These are phyloP conservation scores for Sclerotinia subarctica DNA, from an alignment of 2,329 filamentous ascomycete genomes.

Conservation along the genomic window DNA sequence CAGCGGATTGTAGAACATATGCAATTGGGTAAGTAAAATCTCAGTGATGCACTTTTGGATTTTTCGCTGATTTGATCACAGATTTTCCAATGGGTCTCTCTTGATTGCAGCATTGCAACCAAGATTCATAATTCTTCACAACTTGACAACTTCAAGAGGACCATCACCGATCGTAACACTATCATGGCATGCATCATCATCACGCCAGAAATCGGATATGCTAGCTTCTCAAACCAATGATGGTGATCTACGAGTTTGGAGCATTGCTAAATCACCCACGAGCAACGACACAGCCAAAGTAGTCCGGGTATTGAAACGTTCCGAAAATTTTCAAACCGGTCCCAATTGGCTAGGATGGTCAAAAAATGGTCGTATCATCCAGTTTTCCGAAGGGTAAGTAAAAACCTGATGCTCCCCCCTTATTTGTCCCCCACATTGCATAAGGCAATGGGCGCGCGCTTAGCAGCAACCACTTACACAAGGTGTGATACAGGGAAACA, in stretches of 20 bases:
- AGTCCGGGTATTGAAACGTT: constrained; percentile 79
- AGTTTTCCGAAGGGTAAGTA: constrained; percentile 84
- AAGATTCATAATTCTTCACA: constrained; percentile 90
- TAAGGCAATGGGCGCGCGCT: constrained; percentile 47
- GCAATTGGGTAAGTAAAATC: constrained; percentile 73
- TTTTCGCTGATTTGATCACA: constrained; percentile 41
- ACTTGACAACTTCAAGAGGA: constrained; percentile 75
- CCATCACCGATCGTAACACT: constrained; percentile 86
- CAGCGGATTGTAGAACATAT: constrained; percentile 87
- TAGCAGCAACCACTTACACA: constrained; percentile 42
- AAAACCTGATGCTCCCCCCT: constrained; percentile 14
- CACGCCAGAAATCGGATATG: constrained; percentile 97
- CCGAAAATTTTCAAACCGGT: constrained; percentile 68
- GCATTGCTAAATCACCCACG: constrained; percentile 77
- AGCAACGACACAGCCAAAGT: constrained; percentile 77
- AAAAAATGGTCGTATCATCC: constrained; percentile 93
- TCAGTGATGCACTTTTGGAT: neutral
- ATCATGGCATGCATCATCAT: constrained; percentile 94
- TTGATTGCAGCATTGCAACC: constrained; percentile 86
- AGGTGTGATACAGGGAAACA: constrained; percentile 63
- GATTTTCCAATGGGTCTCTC: constrained; percentile 93
- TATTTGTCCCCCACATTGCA: constrained; percentile 27
- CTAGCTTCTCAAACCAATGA: constrained; percentile 88
- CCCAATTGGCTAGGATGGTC: constrained; percentile 98
- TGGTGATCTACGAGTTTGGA: constrained; percentile 94